phyloP scores from a whole-genome alignment of 345 rosid genomes.

The Camelina neglecta region DNA sequence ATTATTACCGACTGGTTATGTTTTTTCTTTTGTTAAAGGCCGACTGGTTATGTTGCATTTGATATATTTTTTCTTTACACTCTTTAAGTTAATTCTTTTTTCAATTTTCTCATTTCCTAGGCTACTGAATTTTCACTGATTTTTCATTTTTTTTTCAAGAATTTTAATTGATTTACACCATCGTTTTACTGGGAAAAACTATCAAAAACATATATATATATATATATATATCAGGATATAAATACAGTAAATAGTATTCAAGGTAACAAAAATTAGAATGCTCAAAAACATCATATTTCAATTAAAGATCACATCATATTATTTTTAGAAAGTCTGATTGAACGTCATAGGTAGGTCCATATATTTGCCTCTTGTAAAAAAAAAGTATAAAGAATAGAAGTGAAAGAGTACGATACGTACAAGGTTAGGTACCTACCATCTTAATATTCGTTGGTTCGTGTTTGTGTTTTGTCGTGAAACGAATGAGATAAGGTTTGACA shows the following conservation, averaged over 20 bases:
- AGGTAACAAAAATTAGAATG: neutral
- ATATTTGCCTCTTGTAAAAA: slow-evolving; percentile 1
- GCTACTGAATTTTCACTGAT: no score
- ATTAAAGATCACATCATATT: neutral
- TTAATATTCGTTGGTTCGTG: slow-evolving; percentile 28
- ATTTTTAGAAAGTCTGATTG: slow-evolving; percentile 3
- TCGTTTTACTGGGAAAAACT: no score
- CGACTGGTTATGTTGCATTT: no score
- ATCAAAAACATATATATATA: no score
- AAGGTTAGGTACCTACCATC: slow-evolving; percentile 32
- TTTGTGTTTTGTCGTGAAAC: slow-evolving; percentile 36
- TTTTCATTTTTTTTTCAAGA: no score
- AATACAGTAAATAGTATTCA: neutral
- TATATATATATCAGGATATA: no score
- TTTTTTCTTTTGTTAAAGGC: no score
- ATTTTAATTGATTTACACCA: no score
- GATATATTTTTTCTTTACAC: no score
- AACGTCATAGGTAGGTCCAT: slow-evolving; percentile 4
- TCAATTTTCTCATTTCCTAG: no score
- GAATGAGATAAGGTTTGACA: slow-evolving; percentile 36
- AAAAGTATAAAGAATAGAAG: slow-evolving; percentile 1
- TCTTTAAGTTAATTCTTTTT: no score
- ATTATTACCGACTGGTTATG: no score
- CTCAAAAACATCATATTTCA: neutral
- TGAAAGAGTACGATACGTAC: slow-evolving; percentile 46